These are phyloP conservation scores for Puccinia brachypodii DNA, from an alignment of 1,284 basidiomycete genomes.

Conservation along the genomic window DNA sequence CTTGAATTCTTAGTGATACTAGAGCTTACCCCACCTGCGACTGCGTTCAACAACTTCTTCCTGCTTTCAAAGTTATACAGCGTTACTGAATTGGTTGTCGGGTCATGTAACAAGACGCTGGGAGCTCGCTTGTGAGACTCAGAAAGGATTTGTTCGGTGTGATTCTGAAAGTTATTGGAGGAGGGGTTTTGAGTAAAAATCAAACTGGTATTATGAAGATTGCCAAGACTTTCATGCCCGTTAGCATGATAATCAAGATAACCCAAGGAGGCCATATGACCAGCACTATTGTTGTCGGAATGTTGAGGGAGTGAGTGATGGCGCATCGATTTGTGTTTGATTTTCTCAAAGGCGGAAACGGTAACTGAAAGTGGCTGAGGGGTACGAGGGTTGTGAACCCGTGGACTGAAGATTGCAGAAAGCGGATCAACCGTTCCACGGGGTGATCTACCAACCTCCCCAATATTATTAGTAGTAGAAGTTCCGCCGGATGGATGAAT, in stretches of 20 bases:
- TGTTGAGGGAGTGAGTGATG: neutral
- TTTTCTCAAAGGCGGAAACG: constrained; percentile 35
- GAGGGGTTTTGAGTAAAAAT: constrained; percentile 1
- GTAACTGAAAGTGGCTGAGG: constrained; percentile 36
- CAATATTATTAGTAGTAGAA: neutral
- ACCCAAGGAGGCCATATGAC: neutral
- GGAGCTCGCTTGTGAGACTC: constrained; percentile 27
- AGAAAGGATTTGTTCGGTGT: constrained; percentile 2
- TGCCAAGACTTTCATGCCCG: neutral
- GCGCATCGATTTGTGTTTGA: constrained; percentile 33
- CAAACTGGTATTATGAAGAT: constrained; percentile 26
- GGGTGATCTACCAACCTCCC: neutral
- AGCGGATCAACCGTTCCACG: neutral
- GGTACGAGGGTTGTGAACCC: constrained; percentile 21
- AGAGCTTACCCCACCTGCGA: constrained; percentile 1
- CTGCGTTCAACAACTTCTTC: constrained; percentile 16
- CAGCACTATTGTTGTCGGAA: neutral
- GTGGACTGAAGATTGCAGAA: constrained; percentile 14
- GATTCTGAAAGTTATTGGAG: neutral
- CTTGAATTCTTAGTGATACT: neutral
- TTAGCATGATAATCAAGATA: neutral
- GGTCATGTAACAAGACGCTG: constrained; percentile 32
- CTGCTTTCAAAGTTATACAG: constrained; percentile 39
- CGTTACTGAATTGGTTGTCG: constrained; percentile 5
- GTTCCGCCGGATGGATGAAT: constrained; percentile 45